Conservation (phyloP, 176 grass and related monocot genomes). For the Dendrocalamus sinicus region DNA sequence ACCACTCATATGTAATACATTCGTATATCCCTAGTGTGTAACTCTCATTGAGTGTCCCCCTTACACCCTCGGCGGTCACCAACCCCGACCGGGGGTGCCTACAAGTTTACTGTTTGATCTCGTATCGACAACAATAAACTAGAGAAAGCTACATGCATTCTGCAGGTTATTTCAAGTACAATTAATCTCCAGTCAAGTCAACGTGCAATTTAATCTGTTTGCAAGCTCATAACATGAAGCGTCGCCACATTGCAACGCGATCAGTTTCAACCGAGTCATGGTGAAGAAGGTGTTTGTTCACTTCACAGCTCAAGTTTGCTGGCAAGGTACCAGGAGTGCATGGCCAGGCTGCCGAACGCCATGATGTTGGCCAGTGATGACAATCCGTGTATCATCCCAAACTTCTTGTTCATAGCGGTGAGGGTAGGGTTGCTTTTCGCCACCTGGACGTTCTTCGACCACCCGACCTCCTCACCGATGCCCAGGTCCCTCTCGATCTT, state of each 20-base stretch:
- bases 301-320: constrained; percentile 83
- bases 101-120: no score
- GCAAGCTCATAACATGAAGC: not conserved
- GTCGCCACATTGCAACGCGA: not conserved
- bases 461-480: constrained; percentile 90
- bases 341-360: constrained; percentile 91
- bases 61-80: no score
- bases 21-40: no score
- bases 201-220: not conserved
- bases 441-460: constrained; percentile 87
- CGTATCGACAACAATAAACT: no score
- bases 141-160: not conserved
- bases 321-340: constrained; percentile 93
- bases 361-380: constrained; percentile 92
- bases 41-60: no score
- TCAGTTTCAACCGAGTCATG: not conserved
- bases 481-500: constrained; percentile 86
- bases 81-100: no score
- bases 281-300: not conserved
- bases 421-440: constrained; percentile 81
- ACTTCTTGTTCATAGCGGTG: constrained; percentile 87
- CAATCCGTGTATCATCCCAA: constrained; percentile 94
- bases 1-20: no score
- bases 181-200: not conserved
- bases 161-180: constrained; percentile 1